Evolutionary conservation across 2,329 filamentous ascomycete species (phyloP), one percentile per base, ranked within the genome.

Genomic region (Neoscytalidium dimidiatum): DNA sequence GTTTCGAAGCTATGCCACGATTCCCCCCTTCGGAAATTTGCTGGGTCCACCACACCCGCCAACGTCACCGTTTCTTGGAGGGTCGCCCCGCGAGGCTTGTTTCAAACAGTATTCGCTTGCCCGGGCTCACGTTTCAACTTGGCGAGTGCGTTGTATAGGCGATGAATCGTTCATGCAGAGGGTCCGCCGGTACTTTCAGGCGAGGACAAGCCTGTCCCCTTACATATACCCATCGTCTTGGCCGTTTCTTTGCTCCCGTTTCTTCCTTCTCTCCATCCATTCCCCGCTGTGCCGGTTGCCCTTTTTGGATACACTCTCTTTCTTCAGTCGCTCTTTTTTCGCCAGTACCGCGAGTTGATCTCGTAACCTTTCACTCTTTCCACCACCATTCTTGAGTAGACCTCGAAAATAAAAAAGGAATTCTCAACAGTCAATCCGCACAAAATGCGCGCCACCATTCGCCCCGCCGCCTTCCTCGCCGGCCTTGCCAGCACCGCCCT

Each of bases 341-440:
- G 2, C 49, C 23, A 31, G n/a, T n/a, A n/a, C n/a, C n/a, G 29
- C 62, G 62, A 58, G 62, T 64, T 64, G 62, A 64, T 58, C 62
- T 64, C 62, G 62, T 64, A 19, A 11, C 21, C 41, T 64, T 48
- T 17, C 52, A 48, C 62, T 64, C 52, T 57, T 58, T 49, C 43
- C 26, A 21, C 51, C 26, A 53, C 38, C 51, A 9, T 57, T 46
- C 35, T 58, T 58, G 58, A 62, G 58, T 62, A 62, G 58, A 62
- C 26, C 58, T 62, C 56, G 19, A 17, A 60, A 48, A 35, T 1
- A 7, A 31, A 33, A 29, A 29, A n/a, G 23, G 46, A 23, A 26
- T 28, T 33, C n/a, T 13, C 21, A n/a, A n/a, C n/a, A n/a, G n/a
- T 19, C 17, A 38, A 13, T 7, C 29, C 51, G n/a, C n/a, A n/a